Evolutionary conservation across 164 flowering plant species (phyloP), one percentile per base, ranked within the genome.

Genomic region (Nymphaea colorata): DNA sequence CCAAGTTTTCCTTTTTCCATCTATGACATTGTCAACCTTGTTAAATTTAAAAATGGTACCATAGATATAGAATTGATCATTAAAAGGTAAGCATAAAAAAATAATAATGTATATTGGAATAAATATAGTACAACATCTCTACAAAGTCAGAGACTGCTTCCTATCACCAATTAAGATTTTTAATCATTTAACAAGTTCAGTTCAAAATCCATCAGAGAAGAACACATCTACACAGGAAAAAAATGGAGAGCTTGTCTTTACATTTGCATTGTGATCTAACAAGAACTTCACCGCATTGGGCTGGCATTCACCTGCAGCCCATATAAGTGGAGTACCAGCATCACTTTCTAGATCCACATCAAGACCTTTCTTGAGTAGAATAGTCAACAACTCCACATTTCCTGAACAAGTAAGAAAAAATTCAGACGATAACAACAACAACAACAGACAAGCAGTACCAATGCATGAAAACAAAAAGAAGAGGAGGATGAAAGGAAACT

Each of bases 261-360:
- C 99, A 82, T 89, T 74, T 68, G 98, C 97, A 75, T 82, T 73
- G 68, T 87, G 81, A 70, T 90, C 90, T 53, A 95, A 70, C 67
- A 95, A 77, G 73, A 86, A 68, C 79, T 82, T 83, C 68, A 87
- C 90, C 66, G 97, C 86, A 68, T 85, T 93, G 57, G 70, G 80
- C 72, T 90, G 89, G 45, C 73, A 95, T 78, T 90, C 90, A 73
- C 97, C 96, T 70, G 96, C 98, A 77, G 98, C 99, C 93, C 96
- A 91, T 64, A 88, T 73, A 53, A 95, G 76, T 51, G 99, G 96
- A 16, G 94, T 83, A 43, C 99, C 99, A 71, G 94, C 78, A 81
- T 90, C 96, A 83, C 97, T 86, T 82, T 85, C 87, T 42, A 88
- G 82, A 73, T 95, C 85, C 68, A 85, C 84, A 73, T 79, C 81